These are phyloP conservation scores for Paraglomus occultum DNA, from an alignment of 192 early-diverging fungal genomes.

Conservation along the genomic window DNA sequence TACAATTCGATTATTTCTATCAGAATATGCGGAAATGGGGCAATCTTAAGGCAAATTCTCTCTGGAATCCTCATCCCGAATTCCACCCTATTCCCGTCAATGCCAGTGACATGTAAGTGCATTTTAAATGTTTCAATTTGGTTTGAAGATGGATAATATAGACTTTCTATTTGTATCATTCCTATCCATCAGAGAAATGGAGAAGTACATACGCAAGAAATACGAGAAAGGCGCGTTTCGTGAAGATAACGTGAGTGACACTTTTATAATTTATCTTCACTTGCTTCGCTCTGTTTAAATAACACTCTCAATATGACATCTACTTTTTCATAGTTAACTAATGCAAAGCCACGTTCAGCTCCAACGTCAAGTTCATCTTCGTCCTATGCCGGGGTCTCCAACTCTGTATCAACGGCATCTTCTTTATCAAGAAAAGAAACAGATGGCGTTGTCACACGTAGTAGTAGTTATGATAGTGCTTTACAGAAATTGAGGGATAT, in stretches of 20 bases:
- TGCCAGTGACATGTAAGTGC: slow-evolving; percentile 53
- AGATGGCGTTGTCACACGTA: slow-evolving; percentile 15
- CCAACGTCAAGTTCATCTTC: slow-evolving; percentile 7
- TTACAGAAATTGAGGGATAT: slow-evolving; percentile 59
- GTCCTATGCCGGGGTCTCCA: too few species aligned
- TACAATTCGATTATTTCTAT: slow-evolving; percentile 10
- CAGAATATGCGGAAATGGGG: slow-evolving; percentile 58
- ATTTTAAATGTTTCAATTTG: not conserved
- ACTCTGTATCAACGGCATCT: slow-evolving; percentile 2
- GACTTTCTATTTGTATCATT: not conserved
- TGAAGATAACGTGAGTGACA: slow-evolving; percentile 39
- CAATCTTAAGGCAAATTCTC: slow-evolving; percentile 65
- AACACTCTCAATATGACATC: too few species aligned
- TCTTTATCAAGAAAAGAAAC: slow-evolving; percentile 19
- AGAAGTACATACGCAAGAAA: slow-evolving; percentile 88
- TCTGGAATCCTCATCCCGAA: slow-evolving; percentile 70
- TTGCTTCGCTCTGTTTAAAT: too few species aligned
- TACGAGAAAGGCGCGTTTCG: slow-evolving; percentile 77
- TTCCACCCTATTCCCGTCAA: slow-evolving; percentile 61
- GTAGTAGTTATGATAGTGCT: slow-evolving; percentile 36
- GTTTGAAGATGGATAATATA: not conserved
- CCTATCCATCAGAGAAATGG: slow-evolving; percentile 64
- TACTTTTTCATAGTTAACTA: slow-evolving; percentile 16
- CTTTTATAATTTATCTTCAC: too few species aligned
- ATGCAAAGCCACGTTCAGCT: too few species aligned